These are phyloP conservation scores for Podochytrium sp. DNA, from an alignment of 192 early-diverging fungal species.

Conservation along the genomic window DNA sequence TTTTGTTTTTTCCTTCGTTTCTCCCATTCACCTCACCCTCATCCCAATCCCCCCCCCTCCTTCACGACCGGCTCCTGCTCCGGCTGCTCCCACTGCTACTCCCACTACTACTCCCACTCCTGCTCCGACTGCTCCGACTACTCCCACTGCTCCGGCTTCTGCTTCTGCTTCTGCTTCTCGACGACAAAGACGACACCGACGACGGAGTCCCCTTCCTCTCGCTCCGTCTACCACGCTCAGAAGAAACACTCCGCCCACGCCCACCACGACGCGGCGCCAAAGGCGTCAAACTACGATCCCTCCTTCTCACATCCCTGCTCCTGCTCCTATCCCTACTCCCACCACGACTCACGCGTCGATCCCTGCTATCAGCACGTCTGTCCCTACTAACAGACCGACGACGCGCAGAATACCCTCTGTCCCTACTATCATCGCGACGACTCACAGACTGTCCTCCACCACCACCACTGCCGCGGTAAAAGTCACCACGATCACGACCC, in stretches of 20 bases:
- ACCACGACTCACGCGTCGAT: too few relatives aligned
- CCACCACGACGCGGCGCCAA: not conserved
- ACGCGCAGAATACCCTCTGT: too few relatives aligned
- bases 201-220: not conserved
- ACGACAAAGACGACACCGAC: not conserved
- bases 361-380: too few relatives aligned
- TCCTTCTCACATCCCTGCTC: not conserved
- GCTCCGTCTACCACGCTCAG: not conserved
- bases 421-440: too few relatives aligned
- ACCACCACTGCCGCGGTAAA: too few relatives aligned
- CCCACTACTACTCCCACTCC: conserved; percentile 77
- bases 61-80: not conserved
- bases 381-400: too few relatives aligned
- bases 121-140: conserved; percentile 50
- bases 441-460: too few relatives aligned
- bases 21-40: not conserved
- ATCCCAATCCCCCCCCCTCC: not conserved
- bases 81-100: conserved; percentile 55
- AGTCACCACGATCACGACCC: too few relatives aligned
- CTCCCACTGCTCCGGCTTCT: not conserved
- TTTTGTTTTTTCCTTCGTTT: conserved; percentile 1
- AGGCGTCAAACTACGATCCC: not conserved
- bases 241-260: not conserved
- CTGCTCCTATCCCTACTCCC: too few relatives aligned
- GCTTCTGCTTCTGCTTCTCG: not conserved